Base-by-base conservation (phyloP, 2,329 filamentous ascomycete genomes). In the Aspergillus sp. region DNA sequence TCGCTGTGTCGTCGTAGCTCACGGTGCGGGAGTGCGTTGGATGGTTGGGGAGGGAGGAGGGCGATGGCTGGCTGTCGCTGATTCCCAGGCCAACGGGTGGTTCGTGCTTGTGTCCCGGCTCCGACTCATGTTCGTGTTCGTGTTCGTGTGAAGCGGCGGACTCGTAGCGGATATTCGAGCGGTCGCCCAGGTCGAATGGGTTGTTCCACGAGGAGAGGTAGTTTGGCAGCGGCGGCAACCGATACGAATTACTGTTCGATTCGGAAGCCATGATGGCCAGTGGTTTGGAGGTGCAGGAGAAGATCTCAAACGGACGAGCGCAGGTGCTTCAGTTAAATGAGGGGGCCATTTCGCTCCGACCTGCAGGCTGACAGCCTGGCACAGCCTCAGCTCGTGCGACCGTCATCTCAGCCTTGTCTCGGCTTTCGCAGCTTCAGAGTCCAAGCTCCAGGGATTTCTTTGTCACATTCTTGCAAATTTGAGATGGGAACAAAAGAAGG, bases 121-220 rank as follows among this genome's bases (percentile, higher is more conserved):
- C 43, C 34, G 22, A 2, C 6, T 54, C 54, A 22, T 25, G 19
- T 22, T 28, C 48, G n/a, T 23, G 31, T n/a, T 47, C 25, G 25
- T 41, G 34, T 41, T 58, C 56, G 25, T 25, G n/a, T 3, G 23
- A 23, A 13, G 55, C 46, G 3, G 55, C 55, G 22, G 49, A 50
- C 15, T 59, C 57, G 34, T 59, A 59, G 25, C 57, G 57, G 11
- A 59, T 53, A 30, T 59, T 53, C 11, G 57, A 38, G 15, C 57
- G 57, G 28, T 59, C 57, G 43, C 55, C 47, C 2, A 57, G 38
- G 28, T 57, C 55, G 13, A 50, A 19, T 13, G 30, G 30, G 48
- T 28, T 22, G 30, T 31, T 28, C 49, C 49, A 51, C 17, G 49
- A 41, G 11, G 22, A 59, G n/a, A 30, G 28, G 41, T 22, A 34